These are phyloP conservation scores for Cryptococcus wingfieldii DNA, from an alignment of 1,284 basidiomycete species.

Conservation along the genomic window DNA sequence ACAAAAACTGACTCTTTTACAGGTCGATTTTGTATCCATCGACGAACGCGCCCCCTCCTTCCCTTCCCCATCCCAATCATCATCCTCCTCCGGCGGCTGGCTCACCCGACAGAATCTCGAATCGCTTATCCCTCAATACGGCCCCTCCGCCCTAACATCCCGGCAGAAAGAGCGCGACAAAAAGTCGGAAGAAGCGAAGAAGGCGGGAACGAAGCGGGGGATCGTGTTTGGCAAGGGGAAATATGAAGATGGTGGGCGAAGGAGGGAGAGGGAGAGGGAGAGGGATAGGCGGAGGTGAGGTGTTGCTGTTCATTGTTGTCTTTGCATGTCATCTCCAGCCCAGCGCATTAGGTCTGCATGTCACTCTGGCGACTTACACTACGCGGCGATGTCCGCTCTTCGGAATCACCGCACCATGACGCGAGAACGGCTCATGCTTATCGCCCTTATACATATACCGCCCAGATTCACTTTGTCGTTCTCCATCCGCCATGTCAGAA, in stretches of 20 bases:
- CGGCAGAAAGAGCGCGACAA: conserved; percentile 60
- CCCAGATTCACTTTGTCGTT: not conserved
- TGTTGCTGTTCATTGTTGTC: too few species aligned
- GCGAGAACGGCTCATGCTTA: too few species aligned
- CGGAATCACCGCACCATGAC: too few species aligned
- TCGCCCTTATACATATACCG: too few species aligned
- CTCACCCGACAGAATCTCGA: conserved; percentile 32
- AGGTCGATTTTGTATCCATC: conserved; percentile 81
- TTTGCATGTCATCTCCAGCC: too few species aligned
- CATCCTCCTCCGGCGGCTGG: conserved; percentile 48
- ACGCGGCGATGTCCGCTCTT: too few species aligned
- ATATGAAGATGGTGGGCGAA: conserved; percentile 1
- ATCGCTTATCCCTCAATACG: conserved; percentile 20
- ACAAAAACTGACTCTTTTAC: not conserved
- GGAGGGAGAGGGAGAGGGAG: conserved; percentile 5
- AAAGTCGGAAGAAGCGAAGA: conserved; percentile 57
- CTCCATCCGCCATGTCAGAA: conserved; percentile 9
- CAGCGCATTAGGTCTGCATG: too few species aligned
- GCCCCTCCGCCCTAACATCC: conserved; percentile 40
- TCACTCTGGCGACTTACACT: too few species aligned
- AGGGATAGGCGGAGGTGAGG: not conserved
- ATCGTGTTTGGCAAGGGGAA: conserved; percentile 55
- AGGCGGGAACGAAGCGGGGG: conserved; percentile 55
- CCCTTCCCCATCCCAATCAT: conserved; percentile 44
- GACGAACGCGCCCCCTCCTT: conserved; percentile 81